Percentiles rank a stretch among this genome's conserved stretches.
phyloP scores from a whole-genome alignment of 768 basidiomycete species.

The Pulveroboletus ravenelii region DNA sequence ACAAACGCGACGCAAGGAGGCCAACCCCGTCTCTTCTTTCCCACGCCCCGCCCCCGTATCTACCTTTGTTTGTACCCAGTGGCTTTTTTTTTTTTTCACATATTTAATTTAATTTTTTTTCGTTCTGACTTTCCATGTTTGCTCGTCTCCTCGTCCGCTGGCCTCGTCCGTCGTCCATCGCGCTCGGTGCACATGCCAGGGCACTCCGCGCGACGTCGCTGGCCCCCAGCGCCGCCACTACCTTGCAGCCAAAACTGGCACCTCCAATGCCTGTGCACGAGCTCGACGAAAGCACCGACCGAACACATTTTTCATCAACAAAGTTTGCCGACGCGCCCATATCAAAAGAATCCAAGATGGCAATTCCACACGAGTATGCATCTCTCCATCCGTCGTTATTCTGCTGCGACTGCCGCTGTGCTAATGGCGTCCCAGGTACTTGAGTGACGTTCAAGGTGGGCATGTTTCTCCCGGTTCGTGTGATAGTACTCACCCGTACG shows the following conservation, averaged over 20 bases:
- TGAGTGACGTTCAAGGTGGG: constrained; percentile 47
- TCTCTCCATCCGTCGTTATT: not conserved
- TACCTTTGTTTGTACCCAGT: constrained; percentile 17
- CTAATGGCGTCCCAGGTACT: constrained; percentile 30
- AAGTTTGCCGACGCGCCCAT: constrained; percentile 32
- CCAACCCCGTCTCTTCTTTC: constrained; percentile 16
- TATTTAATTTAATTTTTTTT: not conserved
- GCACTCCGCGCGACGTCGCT: constrained; percentile 12
- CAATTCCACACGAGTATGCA: constrained; percentile 42
- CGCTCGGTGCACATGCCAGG: constrained; percentile 10
- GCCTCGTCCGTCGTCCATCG: constrained; percentile 14
- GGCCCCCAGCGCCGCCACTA: constrained; percentile 6
- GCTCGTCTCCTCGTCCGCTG: constrained; percentile 24
- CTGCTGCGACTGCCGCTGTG: constrained; percentile 9
- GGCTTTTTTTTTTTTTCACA: constrained; percentile 1
- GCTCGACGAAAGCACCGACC: constrained; percentile 17
- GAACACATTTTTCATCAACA: constrained; percentile 25
- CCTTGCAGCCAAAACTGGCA: constrained; percentile 8
- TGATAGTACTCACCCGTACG: not conserved
- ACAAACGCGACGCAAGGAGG: constrained; percentile 25
- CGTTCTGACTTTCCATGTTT: constrained; percentile 9
- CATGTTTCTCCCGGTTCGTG: not conserved
- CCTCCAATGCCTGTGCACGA: not conserved
- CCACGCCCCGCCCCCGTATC: constrained; percentile 18
- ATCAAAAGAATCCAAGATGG: constrained; percentile 37